phyloP scores from a whole-genome alignment of 2,329 filamentous ascomycete species.

The Madurella fahalii region DNA sequence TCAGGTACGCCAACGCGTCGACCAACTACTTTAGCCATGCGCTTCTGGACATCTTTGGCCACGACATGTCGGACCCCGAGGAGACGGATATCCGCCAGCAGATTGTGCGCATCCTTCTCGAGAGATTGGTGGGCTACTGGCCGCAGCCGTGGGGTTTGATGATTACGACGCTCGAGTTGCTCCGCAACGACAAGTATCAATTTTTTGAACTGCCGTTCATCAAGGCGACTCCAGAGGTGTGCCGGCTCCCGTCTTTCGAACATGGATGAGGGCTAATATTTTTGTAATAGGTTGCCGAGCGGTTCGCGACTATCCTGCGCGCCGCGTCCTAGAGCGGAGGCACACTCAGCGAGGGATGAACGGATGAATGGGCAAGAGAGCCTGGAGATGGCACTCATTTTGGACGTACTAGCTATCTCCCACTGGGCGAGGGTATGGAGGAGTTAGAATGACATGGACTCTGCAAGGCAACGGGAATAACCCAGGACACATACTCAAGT shows the following conservation, averaged over 20 bases:
- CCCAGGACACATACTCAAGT: no score
- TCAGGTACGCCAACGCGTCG: slow-evolving; percentile 83
- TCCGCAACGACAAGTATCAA: slow-evolving; percentile 85
- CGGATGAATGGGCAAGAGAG: background rate
- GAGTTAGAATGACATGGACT: background rate
- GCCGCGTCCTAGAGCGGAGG: slow-evolving; percentile 3
- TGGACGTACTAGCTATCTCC: background rate
- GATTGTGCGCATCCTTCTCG: slow-evolving; percentile 82
- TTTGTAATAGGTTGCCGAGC: slow-evolving; percentile 30
- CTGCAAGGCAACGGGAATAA: background rate
- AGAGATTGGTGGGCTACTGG: slow-evolving; percentile 82
- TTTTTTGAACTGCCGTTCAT: slow-evolving; percentile 94
- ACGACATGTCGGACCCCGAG: slow-evolving; percentile 68
- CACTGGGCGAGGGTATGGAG: background rate
- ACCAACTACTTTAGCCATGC: slow-evolving; percentile 91
- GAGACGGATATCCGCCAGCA: slow-evolving; percentile 82
- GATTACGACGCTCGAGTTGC: slow-evolving; percentile 79
- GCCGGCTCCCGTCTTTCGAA: slow-evolving; percentile 17
- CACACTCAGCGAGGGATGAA: background rate
- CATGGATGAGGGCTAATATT: slow-evolving; percentile 3
- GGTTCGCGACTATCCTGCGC: slow-evolving; percentile 31
- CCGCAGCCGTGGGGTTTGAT: slow-evolving; percentile 96
- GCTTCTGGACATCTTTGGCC: slow-evolving; percentile 78
- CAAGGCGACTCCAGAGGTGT: slow-evolving; percentile 82
- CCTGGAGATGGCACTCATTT: background rate